Conservation (phyloP, 345 rosid genomes). For the Odontarrhena argentea region DNA sequence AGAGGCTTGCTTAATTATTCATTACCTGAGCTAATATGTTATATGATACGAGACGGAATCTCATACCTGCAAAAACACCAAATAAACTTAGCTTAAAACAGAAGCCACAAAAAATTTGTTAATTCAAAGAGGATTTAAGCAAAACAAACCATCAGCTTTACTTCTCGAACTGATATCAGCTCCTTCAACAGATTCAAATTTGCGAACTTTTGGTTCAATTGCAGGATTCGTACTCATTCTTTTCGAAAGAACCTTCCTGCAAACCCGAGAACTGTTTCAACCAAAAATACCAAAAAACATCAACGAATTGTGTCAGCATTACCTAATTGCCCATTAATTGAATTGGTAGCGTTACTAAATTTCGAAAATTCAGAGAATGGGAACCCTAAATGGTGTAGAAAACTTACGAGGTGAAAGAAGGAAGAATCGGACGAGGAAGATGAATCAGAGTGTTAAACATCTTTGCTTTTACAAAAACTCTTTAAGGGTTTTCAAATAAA, state of each 20-base stretch:
- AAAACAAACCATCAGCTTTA: constrained; percentile 51
- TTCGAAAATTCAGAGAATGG: background rate
- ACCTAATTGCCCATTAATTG: background rate
- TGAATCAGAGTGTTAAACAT: constrained; percentile 25
- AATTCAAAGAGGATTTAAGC: background rate
- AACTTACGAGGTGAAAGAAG: constrained; percentile 25
- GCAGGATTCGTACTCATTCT: constrained; percentile 58
- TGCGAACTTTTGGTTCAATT: constrained; percentile 43
- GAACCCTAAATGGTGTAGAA: background rate
- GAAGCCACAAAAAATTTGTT: constrained; percentile 4
- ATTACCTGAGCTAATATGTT: constrained; percentile 77
- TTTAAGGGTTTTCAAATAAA: constrained; percentile 14
- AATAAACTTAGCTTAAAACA: background rate
- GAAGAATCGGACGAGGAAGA: constrained; percentile 32
- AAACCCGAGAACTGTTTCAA: constrained; percentile 21
- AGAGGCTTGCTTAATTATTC: background rate
- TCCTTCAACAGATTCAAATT: constrained; percentile 58
- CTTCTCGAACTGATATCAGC: constrained; percentile 45
- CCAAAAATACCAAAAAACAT: background rate
- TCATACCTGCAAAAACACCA: constrained; percentile 47
- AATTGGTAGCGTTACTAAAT: background rate
- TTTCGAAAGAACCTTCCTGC: constrained; percentile 38
- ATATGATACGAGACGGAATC: constrained; percentile 65
- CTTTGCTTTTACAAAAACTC: background rate
- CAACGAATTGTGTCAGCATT: background rate